Evolutionary conservation across 148 eudicot genomes (phyloP), one percentile per base, ranked within the genome.

Genomic region (Rhododendron williamsianum): DNA sequence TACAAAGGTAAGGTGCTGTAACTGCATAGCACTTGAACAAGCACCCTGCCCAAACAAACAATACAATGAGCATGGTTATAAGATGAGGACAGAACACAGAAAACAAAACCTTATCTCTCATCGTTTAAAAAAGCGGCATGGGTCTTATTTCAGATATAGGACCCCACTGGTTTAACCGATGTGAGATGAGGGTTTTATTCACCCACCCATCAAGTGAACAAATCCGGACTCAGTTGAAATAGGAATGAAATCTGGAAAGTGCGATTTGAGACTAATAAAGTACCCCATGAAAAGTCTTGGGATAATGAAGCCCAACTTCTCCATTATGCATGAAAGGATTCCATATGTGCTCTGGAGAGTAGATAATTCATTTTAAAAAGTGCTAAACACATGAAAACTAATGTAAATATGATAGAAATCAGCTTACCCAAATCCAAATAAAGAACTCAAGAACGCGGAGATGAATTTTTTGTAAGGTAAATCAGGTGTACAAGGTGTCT

Each of bases 1-100:
- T 96, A 96, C 84, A 96, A 78, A 45, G 99, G 99, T 43, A 96
- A 86, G 60, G 97, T 95, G 89, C 97, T 95, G 91, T 94, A 96
- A 88, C 99, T 95, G 88, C 99, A 96, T 6, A 96, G 93, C 38
- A 92, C 94, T 89, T 96, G 98, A 83, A 96, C 94, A 52, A 95
- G 86, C 49, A 91, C 83, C 88, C 99, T 96, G 98, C 83, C 82
- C 49, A 82, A 84, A 72, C 25, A 46, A 73, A 45, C 52, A 72
- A 77, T 36, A 15, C 0, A 30, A 43, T 36, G 25, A 58, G 41
- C 19, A 60, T 2, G 54, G 35, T 25, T n/a, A 79, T 69, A 3
- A 82, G 12, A 16, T 27, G 7, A 9, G n/a, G 15, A 10, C 30
- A 25, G n/a, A 38, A 38, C 7, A 36, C 11, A 23, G 27, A 11